Evolutionary conservation across 495 filamentous ascomycete genomes (phyloP).

Genomic region (Hypoxylon rickii): DNA sequence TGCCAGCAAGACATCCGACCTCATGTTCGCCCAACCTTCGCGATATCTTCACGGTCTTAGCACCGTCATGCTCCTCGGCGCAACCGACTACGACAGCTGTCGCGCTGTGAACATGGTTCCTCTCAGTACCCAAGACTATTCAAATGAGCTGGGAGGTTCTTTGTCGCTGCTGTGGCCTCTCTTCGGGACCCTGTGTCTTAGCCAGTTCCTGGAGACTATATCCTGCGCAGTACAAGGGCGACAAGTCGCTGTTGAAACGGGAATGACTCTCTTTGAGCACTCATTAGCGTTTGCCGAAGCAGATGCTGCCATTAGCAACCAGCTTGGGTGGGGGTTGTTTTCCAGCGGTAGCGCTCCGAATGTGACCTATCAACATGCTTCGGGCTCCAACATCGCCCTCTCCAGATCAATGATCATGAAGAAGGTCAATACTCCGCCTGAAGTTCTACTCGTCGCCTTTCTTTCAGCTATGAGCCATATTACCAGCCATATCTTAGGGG

Average conservation of each 20-base stretch:
- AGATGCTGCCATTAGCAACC: constrained; percentile 78
- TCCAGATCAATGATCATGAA: constrained; percentile 62
- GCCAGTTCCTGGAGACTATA: constrained; percentile 86
- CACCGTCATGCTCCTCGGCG: constrained; percentile 69
- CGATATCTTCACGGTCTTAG: constrained; percentile 71
- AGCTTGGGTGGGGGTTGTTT: constrained; percentile 72
- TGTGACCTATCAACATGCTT: constrained; percentile 46
- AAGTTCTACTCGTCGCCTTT: constrained; percentile 82
- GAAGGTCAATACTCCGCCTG: constrained; percentile 79
- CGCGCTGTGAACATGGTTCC: constrained; percentile 71
- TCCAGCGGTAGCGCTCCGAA: constrained; percentile 38
- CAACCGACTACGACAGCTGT: constrained; percentile 70
- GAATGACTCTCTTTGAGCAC: constrained; percentile 96
- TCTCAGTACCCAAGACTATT: constrained; percentile 42
- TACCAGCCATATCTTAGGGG: constrained; percentile 79
- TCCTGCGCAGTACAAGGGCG: constrained; percentile 89
- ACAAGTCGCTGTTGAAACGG: constrained; percentile 77
- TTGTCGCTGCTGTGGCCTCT: constrained; percentile 85
- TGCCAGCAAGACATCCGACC: constrained; percentile 63
- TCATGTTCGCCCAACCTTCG: constrained; percentile 75
- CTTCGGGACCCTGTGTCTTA: constrained; percentile 78
- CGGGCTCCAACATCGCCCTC: constrained; percentile 51
- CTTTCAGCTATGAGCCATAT: constrained; percentile 89
- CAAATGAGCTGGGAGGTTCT: constrained; percentile 66
- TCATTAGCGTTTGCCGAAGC: constrained; percentile 96